Conservation (phyloP, 768 basidiomycete species). For the Boletus coccyginus region DNA sequence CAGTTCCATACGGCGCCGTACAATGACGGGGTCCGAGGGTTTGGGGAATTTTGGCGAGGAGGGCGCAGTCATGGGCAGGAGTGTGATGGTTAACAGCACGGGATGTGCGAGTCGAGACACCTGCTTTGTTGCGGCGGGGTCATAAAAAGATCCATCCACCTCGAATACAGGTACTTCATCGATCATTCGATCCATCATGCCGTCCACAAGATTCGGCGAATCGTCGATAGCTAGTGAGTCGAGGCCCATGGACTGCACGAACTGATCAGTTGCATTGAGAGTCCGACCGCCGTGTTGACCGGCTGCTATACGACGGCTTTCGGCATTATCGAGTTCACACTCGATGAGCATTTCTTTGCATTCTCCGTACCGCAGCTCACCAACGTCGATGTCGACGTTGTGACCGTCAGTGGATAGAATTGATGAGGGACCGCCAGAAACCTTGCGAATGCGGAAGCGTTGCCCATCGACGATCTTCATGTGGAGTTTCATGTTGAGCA, state of each 20-base stretch:
- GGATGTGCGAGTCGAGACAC: constrained; percentile 90
- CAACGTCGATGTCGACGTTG: constrained; percentile 92
- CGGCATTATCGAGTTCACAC: constrained; percentile 78
- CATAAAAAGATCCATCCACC: constrained; percentile 93
- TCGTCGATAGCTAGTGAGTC: constrained; percentile 75
- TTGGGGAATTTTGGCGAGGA: constrained; percentile 35
- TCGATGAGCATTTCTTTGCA: constrained; percentile 97
- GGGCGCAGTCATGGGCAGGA: constrained; percentile 54
- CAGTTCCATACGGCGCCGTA: constrained; percentile 93
- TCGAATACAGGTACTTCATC: constrained; percentile 97
- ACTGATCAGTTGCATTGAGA: constrained; percentile 84
- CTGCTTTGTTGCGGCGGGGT: constrained; percentile 80
- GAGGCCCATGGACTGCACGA: constrained; percentile 82
- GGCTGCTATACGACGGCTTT: constrained; percentile 30
- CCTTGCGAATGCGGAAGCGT: constrained; percentile 91
- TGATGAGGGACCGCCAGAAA: constrained; percentile 84
- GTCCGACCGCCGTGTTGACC: constrained; percentile 22
- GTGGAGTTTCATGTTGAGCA: constrained; percentile 92
- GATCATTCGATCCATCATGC: constrained; percentile 96
- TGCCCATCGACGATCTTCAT: constrained; percentile 88
- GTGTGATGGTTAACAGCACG: constrained; percentile 89
- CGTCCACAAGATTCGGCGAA: constrained; percentile 68
- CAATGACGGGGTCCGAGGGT: constrained; percentile 83
- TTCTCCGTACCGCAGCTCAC: constrained; percentile 95
- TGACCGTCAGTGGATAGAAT: constrained; percentile 90